These are phyloP conservation scores for Diaporthe aspalathi DNA, from an alignment of 2,329 filamentous ascomycete species.

Conservation along the genomic window DNA sequence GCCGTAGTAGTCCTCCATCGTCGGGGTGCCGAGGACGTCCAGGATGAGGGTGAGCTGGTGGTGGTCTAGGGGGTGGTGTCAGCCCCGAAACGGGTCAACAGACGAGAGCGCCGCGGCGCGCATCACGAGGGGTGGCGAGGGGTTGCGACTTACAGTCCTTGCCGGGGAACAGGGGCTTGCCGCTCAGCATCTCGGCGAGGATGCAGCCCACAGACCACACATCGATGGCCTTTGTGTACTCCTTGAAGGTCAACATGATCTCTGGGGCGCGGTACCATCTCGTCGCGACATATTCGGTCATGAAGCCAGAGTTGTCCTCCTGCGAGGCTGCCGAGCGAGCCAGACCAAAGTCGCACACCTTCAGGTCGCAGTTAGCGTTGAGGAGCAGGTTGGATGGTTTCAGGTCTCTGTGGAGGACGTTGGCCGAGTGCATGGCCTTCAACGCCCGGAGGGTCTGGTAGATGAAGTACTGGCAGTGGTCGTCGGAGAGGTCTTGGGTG, in stretches of 20 bases:
- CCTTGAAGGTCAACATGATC: constrained; percentile 99
- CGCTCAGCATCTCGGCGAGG: constrained; percentile 97
- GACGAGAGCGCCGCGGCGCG: too few relatives aligned
- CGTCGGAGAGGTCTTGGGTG: constrained; percentile 97
- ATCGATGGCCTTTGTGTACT: constrained; percentile 99
- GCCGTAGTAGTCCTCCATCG: constrained; percentile 99
- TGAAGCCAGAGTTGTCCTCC: constrained; percentile 99
- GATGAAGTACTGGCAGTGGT: constrained; percentile 99
- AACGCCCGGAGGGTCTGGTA: constrained; percentile 98
- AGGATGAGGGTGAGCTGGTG: constrained; percentile 97
- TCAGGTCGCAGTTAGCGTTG: constrained; percentile 98
- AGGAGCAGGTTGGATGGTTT: constrained; percentile 97
- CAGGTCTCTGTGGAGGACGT: constrained; percentile 95
- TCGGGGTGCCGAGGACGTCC: constrained; percentile 96
- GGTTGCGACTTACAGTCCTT: constrained; percentile 84
- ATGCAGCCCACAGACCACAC: constrained; percentile 99
- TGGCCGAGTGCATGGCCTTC: constrained; percentile 99
- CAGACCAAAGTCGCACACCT: constrained; percentile 98
- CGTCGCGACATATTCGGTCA: constrained; percentile 99
- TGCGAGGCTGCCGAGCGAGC: constrained; percentile 95
- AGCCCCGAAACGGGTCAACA: constrained; percentile 24
- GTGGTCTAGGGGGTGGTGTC: constrained; percentile 72
- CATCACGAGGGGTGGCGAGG: not conserved
- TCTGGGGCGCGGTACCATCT: constrained; percentile 99
- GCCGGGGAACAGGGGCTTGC: constrained; percentile 96